Conservation (phyloP, 169 alveolate genomes). For the Plasmodium chabaudi region DNA sequence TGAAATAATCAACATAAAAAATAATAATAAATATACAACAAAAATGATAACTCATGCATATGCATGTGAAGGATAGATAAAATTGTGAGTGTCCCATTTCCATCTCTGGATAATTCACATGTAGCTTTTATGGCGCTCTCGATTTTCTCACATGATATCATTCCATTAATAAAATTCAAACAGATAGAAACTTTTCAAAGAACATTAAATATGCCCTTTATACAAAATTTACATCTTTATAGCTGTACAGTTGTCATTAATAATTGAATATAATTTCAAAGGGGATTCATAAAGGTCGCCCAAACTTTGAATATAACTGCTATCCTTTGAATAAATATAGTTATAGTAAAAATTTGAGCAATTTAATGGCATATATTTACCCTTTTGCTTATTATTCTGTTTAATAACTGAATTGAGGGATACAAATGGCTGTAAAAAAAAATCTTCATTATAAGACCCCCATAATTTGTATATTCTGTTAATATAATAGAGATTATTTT, state of each 20-base stretch:
- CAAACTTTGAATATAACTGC: constrained; percentile 8
- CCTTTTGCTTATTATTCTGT: neutral
- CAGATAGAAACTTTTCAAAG: no score
- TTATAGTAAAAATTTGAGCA: constrained; percentile 12
- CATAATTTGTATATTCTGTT: constrained; percentile 27
- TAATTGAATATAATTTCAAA: constrained; percentile 33
- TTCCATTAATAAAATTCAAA: no score
- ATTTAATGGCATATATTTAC: neutral
- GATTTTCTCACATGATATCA: no score
- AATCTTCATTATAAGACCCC: constrained; percentile 10
- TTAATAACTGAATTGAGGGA: constrained; percentile 22
- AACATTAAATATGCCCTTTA: neutral
- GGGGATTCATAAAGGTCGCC: constrained; percentile 17
- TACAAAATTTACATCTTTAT: constrained; percentile 7
- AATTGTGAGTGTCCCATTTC: no score
- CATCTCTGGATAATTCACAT: no score
- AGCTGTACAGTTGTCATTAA: constrained; percentile 40
- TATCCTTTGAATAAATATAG: constrained; percentile 15
- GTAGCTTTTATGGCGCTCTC: no score
- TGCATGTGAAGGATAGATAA: no score
- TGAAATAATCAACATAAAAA: no score
- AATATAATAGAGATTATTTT: constrained; percentile 23
- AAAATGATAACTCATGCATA: no score
- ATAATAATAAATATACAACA: no score
- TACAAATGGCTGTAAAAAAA: constrained; percentile 44